A percentile compares a stretch with the other conserved stretches of the same genome.
Evolutionary conservation across 768 basidiomycete species (phyloP).

Genomic region (Plicaturopsis crispa): DNA sequence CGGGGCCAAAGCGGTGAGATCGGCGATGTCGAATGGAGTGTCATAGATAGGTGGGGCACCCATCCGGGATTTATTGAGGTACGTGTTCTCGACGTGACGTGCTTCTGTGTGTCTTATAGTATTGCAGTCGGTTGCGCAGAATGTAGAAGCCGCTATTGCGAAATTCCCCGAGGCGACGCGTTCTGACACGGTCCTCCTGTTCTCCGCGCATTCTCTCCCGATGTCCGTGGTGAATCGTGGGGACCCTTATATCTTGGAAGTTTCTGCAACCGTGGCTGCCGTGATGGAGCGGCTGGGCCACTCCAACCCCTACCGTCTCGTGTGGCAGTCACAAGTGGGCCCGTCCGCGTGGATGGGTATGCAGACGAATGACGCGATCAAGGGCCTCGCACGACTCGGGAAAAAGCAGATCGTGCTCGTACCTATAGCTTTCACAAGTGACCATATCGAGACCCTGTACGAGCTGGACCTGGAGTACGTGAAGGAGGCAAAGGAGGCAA

Average conservation of each 20-base stretch:
- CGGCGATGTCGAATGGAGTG: constrained; percentile 84
- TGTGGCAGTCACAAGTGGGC: constrained; percentile 98
- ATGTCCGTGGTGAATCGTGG: constrained; percentile 99
- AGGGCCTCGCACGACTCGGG: constrained; percentile 73
- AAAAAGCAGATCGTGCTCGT: constrained; percentile 76
- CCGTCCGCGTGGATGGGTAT: constrained; percentile 98
- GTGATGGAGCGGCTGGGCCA: constrained; percentile 85
- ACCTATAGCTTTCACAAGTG: constrained; percentile 97
- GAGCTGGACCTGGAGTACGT: constrained; percentile 94
- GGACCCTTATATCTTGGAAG: constrained; percentile 94
- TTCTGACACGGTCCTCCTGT: constrained; percentile 74
- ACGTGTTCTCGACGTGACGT: constrained; percentile 13
- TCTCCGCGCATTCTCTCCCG: constrained; percentile 96
- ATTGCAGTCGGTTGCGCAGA: constrained; percentile 82
- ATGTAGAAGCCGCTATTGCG: constrained; percentile 72
- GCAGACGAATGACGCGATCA: constrained; percentile 87
- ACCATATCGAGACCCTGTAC: constrained; percentile 98
- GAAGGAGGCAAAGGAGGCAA: constrained; percentile 84
- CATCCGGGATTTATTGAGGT: constrained; percentile 94
- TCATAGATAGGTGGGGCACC: constrained; percentile 97
- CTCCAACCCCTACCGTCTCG: constrained; percentile 83
- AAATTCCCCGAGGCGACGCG: constrained; percentile 71
- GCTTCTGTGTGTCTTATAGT: neutral
- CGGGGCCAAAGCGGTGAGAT: constrained; percentile 51
- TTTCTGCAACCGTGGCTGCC: constrained; percentile 86